Base-by-base conservation (phyloP, 768 basidiomycete genomes). In the Hygrophoropsis aurantiaca region DNA sequence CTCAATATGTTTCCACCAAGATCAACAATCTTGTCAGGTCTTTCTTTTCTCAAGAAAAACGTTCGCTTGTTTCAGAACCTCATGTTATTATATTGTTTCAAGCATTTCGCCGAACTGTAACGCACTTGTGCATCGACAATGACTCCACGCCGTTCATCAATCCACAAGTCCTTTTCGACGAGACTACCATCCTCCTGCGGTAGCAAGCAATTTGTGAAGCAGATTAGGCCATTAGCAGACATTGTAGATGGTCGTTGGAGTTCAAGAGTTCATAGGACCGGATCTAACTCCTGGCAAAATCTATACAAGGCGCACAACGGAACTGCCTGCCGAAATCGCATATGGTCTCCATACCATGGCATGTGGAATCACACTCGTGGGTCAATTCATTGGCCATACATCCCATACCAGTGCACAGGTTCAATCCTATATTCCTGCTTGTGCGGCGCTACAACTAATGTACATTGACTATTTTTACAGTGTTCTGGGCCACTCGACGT, bases 181-280 rank as follows among this genome's bases (percentile, higher is more conserved):
- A 93, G 74, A 42, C 74, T 79, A 15, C 91, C 91, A 58, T 93
- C 89, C 61, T 93, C 90, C 46, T 75, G 78, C 1, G 87, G 82
- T 20, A 94, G 73, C 46, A 87, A 65, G 56, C 91, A 91, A 66
- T 94, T 93, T 32, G 91, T 93, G 68, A 94, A 91, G 67, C 91
- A 89, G 42, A 91, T 69, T 20, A 93, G 74, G 38, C 79, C 80
- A 65, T 90, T 90, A n/a, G 55, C 34, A 26, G 57, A 33, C 69
- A 71, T 71, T 16, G 40, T 43, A 38, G 42, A 19, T 38, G 42
- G 5, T 10, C 19, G 26, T 44, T 16, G 20, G 15, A 25, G 15
- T 42, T 23, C 27, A 42, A 46, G 32, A 18, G 20, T 26, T 23
- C 6, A n/a, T 25, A 18, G 15, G 25, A 13, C 6, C 18, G 18